Percentiles rank a stretch among this genome's conserved stretches.
phyloP scores from a whole-genome alignment of 2,329 filamentous ascomycete species.

The Pseudopithomyces chartarum region DNA sequence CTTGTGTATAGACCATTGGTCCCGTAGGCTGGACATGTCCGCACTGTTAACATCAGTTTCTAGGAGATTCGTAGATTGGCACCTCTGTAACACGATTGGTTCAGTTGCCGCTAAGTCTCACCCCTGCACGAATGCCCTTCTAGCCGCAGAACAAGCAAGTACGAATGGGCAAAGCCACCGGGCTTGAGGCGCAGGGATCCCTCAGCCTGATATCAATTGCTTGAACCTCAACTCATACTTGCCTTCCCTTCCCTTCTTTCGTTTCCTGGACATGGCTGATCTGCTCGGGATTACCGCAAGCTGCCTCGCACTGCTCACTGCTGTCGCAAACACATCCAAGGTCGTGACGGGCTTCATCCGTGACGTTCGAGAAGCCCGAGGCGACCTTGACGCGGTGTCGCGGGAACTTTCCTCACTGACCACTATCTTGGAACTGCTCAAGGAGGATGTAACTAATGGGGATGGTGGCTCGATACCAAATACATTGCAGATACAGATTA shows the following conservation, averaged over 20 bases:
- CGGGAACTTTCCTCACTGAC: constrained; percentile 13
- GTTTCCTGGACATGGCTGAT: constrained; percentile 1
- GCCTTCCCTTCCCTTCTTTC: neutral
- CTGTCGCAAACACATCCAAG: neutral
- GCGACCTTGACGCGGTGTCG: constrained; percentile 14
- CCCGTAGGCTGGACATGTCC: no score
- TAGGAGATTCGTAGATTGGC: no score
- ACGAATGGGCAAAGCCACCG: neutral
- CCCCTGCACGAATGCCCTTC: neutral
- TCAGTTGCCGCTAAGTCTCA: neutral
- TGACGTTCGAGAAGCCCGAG: constrained; percentile 16
- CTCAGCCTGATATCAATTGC: neutral
- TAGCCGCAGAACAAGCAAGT: neutral
- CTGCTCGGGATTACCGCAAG: constrained; percentile 10
- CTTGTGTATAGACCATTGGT: no score
- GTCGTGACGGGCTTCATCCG: constrained; percentile 10
- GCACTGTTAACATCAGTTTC: no score
- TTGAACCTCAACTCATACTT: neutral
- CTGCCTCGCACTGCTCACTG: constrained; percentile 6
- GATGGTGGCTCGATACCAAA: neutral
- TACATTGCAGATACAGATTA: neutral
- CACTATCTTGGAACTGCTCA: constrained; percentile 11
- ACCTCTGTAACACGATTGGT: neutral
- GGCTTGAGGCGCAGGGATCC: neutral
- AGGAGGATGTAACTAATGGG: constrained; percentile 6